Conservation (phyloP, 805 yeast genomes). For the Lipomyces sp. region DNA sequence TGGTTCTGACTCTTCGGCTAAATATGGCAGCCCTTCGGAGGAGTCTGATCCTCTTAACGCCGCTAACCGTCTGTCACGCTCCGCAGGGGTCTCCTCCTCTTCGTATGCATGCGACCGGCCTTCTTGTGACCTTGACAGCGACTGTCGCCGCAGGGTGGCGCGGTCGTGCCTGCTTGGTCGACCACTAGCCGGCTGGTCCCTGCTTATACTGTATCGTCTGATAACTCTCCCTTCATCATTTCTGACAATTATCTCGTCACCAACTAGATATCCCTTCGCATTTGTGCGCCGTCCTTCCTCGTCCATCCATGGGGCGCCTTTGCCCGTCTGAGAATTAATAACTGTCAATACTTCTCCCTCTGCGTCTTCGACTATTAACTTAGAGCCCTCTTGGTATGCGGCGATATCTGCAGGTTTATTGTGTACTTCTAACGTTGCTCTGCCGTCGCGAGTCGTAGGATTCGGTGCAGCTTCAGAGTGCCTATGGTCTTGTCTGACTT, state of each 20-base stretch:
- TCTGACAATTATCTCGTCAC: constrained; percentile 78
- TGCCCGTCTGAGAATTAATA: constrained; percentile 37
- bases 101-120: constrained; percentile 31
- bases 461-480: not conserved
- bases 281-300: constrained; percentile 39
- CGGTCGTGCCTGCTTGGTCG: constrained; percentile 42
- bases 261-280: constrained; percentile 77
- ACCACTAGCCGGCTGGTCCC: constrained; percentile 47
- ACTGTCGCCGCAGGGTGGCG: constrained; percentile 62
- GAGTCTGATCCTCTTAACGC: constrained; percentile 38
- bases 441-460: constrained; percentile 13
- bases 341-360: constrained; percentile 74
- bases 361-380: constrained; percentile 76
- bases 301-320: constrained; percentile 4
- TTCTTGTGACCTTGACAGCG: constrained; percentile 44
- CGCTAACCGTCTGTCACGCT: constrained; percentile 34
- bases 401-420: constrained; percentile 37
- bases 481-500: too few species aligned
- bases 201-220: constrained; percentile 76
- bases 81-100: constrained; percentile 40
- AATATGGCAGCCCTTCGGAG: too few species aligned
- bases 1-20: too few species aligned
- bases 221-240: constrained; percentile 90
- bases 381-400: constrained; percentile 71
- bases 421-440: constrained; percentile 31